These are phyloP conservation scores for Pseudogymnoascus pannorum DNA, from an alignment of 2,329 filamentous ascomycete genomes.

Conservation along the genomic window DNA sequence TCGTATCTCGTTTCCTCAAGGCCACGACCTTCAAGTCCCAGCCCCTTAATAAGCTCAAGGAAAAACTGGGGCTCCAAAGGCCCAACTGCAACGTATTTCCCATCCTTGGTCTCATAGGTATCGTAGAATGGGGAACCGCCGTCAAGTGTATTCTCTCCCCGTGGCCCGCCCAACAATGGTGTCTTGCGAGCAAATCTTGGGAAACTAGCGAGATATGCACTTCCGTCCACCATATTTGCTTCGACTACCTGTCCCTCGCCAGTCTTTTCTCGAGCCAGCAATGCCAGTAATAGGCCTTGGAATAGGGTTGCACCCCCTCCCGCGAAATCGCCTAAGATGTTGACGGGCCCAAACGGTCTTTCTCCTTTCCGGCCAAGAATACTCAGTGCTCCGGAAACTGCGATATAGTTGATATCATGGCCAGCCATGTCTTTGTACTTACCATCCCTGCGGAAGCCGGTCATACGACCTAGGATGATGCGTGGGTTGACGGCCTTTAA, in stretches of 20 bases:
- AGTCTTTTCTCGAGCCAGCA: slow-evolving; percentile 56
- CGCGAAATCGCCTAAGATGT: slow-evolving; percentile 85
- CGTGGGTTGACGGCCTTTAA: slow-evolving; percentile 63
- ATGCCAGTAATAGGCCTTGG: slow-evolving; percentile 72
- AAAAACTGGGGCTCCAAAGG: slow-evolving; percentile 88
- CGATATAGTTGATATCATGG: slow-evolving; percentile 95
- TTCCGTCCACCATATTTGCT: slow-evolving; percentile 94
- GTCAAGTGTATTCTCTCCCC: slow-evolving; percentile 75
- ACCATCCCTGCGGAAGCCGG: slow-evolving; percentile 82
- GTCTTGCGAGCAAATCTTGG: slow-evolving; percentile 61
- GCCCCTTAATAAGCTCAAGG: slow-evolving; percentile 54
- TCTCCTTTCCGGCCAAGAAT: slow-evolving; percentile 65
- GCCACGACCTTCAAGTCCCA: slow-evolving; percentile 48
- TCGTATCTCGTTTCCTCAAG: slow-evolving; percentile 52
- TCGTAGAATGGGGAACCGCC: slow-evolving; percentile 83
- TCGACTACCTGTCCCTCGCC: slow-evolving; percentile 83
- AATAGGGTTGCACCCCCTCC: slow-evolving; percentile 80
- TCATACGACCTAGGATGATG: slow-evolving; percentile 78
- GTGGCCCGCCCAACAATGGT: slow-evolving; percentile 51
- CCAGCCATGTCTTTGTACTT: slow-evolving; percentile 83
- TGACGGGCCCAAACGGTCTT: slow-evolving; percentile 71
- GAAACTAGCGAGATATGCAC: slow-evolving; percentile 70
- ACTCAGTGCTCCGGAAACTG: slow-evolving; percentile 71
- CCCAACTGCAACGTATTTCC: slow-evolving; percentile 78
- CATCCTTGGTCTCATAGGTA: slow-evolving; percentile 77